Percentiles rank a stretch among this genome's conserved stretches.
These are phyloP conservation scores for Fallopia convolvulus DNA, from an alignment of 148 eudicot genomes.

Conservation along the genomic window DNA sequence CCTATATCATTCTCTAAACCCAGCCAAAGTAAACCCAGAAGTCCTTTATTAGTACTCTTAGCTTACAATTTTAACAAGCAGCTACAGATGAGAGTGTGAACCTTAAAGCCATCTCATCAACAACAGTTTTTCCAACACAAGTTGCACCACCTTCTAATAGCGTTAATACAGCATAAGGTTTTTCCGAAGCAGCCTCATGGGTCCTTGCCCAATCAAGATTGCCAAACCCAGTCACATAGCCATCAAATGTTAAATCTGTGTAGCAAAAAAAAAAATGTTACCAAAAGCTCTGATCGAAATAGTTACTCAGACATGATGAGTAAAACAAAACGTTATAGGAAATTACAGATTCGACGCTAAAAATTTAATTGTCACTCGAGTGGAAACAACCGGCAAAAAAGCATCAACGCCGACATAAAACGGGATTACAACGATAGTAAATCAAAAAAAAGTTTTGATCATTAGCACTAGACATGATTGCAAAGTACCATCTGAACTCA, in stretches of 20 bases:
- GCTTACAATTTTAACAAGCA: neutral
- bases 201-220: conserved; percentile 80
- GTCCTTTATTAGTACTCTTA: neutral
- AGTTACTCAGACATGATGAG: neutral
- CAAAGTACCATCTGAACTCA: neutral
- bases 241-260: conserved; percentile 73
- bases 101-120: conserved; percentile 92
- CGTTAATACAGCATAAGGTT: conserved; percentile 57
- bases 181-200: conserved; percentile 70
- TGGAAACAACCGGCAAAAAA: neutral
- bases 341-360: neutral
- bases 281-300: neutral
- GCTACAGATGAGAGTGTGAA: conserved; percentile 23
- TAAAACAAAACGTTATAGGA: neutral
- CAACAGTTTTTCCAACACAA: conserved; percentile 82
- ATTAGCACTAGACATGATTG: neutral
- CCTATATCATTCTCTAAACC: too few species aligned
- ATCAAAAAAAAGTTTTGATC: too few species aligned
- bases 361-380: neutral
- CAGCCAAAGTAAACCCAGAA: neutral
- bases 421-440: neutral
- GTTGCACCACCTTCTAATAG: conserved; percentile 93
- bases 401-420: neutral
- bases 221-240: conserved; percentile 86
- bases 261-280: neutral